Percentiles rank a stretch among this genome's conserved stretches.
Conservation (phyloP, 176 grass and related monocot species). For the Ensete glaucum region DNA sequence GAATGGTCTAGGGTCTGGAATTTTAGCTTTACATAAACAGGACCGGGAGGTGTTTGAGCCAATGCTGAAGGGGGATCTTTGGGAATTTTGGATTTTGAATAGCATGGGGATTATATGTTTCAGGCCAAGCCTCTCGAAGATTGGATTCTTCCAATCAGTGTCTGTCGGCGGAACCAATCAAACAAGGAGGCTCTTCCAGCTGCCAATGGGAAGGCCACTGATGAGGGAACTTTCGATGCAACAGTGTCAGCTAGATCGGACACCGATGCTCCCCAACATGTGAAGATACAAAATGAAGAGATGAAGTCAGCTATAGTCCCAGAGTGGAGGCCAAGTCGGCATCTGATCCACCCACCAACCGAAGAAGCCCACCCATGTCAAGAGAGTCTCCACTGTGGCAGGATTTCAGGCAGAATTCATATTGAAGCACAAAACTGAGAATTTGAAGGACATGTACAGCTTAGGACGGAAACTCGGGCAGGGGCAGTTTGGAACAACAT, state of each 20-base stretch:
- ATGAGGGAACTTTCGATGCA: neutral
- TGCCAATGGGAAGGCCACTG: neutral
- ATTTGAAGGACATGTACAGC: conserved; percentile 9
- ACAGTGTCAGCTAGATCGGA: neutral
- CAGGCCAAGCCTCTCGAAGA: neutral
- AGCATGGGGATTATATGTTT: conserved; percentile 1
- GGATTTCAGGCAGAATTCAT: neutral
- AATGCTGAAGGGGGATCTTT: neutral
- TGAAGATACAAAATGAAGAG: neutral
- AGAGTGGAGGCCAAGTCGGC: neutral
- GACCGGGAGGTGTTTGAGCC: neutral
- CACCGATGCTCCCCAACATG: neutral
- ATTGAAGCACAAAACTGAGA: conserved; percentile 7
- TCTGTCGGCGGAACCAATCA: neutral
- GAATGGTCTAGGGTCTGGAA: neutral
- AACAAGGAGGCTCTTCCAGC: neutral
- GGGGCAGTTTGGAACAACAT: conserved; percentile 9
- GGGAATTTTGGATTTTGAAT: neutral
- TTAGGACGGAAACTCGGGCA: conserved; percentile 8
- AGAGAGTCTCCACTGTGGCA: neutral
- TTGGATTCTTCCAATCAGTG: conserved; percentile 5
- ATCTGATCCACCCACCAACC: neutral
- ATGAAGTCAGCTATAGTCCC: neutral
- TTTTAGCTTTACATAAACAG: neutral
- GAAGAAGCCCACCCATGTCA: neutral